phyloP scores from a whole-genome alignment of 345 rosid genomes.

The Eucalyptus coolabah region DNA sequence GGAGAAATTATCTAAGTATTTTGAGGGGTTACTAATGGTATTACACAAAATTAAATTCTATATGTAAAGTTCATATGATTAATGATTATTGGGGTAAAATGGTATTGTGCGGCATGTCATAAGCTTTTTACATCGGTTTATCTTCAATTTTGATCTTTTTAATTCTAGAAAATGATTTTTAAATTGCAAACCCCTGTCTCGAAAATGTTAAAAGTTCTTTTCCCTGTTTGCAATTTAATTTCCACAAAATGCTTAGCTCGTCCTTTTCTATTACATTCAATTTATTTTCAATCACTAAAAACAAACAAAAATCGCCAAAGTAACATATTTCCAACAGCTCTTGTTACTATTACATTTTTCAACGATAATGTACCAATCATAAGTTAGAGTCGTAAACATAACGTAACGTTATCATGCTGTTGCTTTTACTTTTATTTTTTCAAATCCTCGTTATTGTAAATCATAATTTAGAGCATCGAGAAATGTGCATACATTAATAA shows the following conservation, averaged over 20 bases:
- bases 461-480: not conserved
- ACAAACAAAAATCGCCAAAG: not conserved
- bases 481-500: not conserved
- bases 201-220: not conserved
- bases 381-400: too few species aligned
- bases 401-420: rapidly evolving
- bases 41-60: not conserved
- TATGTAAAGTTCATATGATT: not conserved
- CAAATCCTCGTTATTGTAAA: not conserved
- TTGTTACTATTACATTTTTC: not conserved
- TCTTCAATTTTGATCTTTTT: too few species aligned
- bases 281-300: rapidly evolving
- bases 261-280: not conserved
- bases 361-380: not conserved
- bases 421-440: not conserved
- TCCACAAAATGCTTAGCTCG: not conserved
- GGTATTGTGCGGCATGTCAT: not conserved
- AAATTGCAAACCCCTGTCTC: not conserved
- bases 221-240: not conserved
- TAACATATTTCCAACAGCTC: not conserved
- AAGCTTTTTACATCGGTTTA: not conserved
- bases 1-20: not conserved
- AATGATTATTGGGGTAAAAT: not conserved
- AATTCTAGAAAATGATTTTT: not conserved
- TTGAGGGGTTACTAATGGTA: not conserved